Percentiles rank a stretch among this genome's conserved stretches.
phyloP scores from a whole-genome alignment of 306 rosid genomes.

The Ammopiptanthus mongolicus region DNA sequence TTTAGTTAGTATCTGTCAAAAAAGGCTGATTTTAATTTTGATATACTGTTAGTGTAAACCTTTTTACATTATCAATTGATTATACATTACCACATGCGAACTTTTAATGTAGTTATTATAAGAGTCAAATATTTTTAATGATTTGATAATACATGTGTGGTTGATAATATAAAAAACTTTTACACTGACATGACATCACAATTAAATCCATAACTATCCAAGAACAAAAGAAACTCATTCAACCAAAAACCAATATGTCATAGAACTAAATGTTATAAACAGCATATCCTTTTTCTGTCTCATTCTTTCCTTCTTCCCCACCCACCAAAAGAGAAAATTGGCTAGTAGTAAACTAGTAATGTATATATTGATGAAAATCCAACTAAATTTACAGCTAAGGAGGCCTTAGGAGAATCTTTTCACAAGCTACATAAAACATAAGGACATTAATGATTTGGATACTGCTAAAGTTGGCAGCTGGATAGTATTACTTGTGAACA shows the following conservation, averaged over 20 bases:
- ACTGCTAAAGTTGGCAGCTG: not conserved
- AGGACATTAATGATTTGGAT: not conserved
- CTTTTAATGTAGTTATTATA: no score
- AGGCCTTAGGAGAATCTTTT: not conserved
- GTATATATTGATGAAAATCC: not conserved
- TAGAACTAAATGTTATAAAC: not conserved
- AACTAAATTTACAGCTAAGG: not conserved
- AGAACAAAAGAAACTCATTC: not conserved
- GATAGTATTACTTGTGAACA: not conserved
- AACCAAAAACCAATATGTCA: not conserved
- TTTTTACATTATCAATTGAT: no score
- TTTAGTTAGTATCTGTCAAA: slow-evolving; percentile 24
- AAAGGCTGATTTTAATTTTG: not conserved
- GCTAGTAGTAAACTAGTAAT: not conserved
- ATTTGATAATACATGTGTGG: no score
- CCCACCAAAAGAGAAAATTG: not conserved
- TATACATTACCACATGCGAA: no score
- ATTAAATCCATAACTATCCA: not conserved
- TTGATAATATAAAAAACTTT: no score
- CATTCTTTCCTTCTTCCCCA: not conserved
- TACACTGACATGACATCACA: no score
- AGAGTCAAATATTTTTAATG: no score
- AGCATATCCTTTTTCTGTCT: not conserved
- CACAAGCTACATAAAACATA: not conserved
- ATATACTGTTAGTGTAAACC: no score